A percentile compares a stretch with the other conserved stretches of the same genome.
These are phyloP conservation scores for Chaetothyriales sp. DNA, from an alignment of 2,329 filamentous ascomycete species.

Conservation along the genomic window DNA sequence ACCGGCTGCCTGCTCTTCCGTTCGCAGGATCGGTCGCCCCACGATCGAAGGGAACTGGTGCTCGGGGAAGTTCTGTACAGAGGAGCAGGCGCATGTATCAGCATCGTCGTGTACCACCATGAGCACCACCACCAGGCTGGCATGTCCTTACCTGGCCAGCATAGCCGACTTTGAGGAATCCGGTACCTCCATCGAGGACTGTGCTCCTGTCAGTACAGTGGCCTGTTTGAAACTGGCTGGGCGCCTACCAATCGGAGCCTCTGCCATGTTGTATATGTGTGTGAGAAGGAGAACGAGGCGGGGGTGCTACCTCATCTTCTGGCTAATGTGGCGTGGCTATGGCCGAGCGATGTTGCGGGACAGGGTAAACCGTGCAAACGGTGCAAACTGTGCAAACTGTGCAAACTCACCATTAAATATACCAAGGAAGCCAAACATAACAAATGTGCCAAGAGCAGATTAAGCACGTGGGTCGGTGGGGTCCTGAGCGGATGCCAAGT, in stretches of 20 bases:
- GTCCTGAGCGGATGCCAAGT: too few relatives aligned
- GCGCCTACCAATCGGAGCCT: conserved; percentile 34
- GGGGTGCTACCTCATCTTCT: not conserved
- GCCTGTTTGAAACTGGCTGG: conserved; percentile 4
- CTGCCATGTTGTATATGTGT: conserved; percentile 27
- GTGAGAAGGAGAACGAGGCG: not conserved
- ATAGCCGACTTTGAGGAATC: conserved; percentile 99
- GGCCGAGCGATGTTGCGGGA: not conserved
- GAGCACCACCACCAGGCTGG: not conserved
- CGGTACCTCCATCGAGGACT: conserved; percentile 99
- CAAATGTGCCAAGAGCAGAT: not conserved
- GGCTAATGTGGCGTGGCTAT: not conserved
- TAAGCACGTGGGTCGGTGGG: not conserved
- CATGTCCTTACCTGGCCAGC: conserved; percentile 57
- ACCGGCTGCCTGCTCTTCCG: conserved; percentile 72
- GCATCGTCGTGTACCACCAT: not conserved
- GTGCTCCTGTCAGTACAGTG: conserved; percentile 21
- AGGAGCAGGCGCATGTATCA: conserved; percentile 5
- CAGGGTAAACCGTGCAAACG: not conserved
- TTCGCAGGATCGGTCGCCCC: conserved; percentile 89
- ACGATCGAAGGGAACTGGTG: conserved; percentile 98
- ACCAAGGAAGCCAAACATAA: not conserved
- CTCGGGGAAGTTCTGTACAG: conserved; percentile 80
- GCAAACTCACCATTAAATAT: not conserved
- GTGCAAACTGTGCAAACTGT: not conserved